Evolutionary conservation across 176 grass and related monocot species (phyloP).

Genomic region (Luzula sylvatica): DNA sequence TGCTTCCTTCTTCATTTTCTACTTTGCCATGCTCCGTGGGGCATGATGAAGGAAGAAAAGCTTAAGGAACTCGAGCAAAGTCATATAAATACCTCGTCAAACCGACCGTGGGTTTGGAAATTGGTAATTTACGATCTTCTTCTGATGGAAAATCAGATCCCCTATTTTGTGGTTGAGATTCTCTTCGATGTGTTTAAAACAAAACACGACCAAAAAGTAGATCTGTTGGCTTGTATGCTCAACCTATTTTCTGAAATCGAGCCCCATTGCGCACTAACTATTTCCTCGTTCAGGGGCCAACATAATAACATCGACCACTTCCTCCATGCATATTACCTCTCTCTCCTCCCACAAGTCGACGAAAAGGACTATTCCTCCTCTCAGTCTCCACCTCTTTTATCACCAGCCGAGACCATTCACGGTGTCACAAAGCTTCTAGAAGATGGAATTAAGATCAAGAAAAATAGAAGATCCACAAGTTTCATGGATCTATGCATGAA

Average conservation of each 20-base stretch:
- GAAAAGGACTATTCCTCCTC: slow-evolving; percentile 14
- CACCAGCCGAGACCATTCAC: not conserved
- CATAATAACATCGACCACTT: slow-evolving; percentile 6
- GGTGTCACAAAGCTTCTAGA: slow-evolving; percentile 3
- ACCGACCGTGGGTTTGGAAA: slow-evolving; percentile 20
- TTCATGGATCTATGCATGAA: slow-evolving; percentile 15
- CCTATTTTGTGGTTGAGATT: slow-evolving; percentile 15
- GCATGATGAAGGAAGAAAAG: slow-evolving; percentile 19
- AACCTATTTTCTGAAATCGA: slow-evolving; percentile 16
- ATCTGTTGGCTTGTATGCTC: slow-evolving; percentile 22
- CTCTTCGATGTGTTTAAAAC: slow-evolving; percentile 14
- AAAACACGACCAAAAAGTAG: slow-evolving; percentile 2
- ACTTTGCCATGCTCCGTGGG: slow-evolving; percentile 1
- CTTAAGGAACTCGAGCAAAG: slow-evolving; percentile 8
- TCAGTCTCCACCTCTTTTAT: slow-evolving; percentile 2
- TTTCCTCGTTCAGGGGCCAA: slow-evolving; percentile 4
- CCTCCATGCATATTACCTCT: slow-evolving; percentile 14
- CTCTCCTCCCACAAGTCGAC: slow-evolving; percentile 18
- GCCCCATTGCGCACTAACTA: not conserved
- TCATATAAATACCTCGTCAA: not conserved
- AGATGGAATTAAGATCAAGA: slow-evolving; percentile 8
- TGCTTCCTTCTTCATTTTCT: slow-evolving; percentile 25
- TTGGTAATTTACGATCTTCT: slow-evolving; percentile 23
- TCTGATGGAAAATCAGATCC: slow-evolving; percentile 24
- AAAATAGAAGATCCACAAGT: slow-evolving; percentile 1